Percentiles rank a stretch among this genome's conserved stretches.
phyloP scores from a whole-genome alignment of 2,329 filamentous ascomycete species.

The Pseudogymnoascus sp. region DNA sequence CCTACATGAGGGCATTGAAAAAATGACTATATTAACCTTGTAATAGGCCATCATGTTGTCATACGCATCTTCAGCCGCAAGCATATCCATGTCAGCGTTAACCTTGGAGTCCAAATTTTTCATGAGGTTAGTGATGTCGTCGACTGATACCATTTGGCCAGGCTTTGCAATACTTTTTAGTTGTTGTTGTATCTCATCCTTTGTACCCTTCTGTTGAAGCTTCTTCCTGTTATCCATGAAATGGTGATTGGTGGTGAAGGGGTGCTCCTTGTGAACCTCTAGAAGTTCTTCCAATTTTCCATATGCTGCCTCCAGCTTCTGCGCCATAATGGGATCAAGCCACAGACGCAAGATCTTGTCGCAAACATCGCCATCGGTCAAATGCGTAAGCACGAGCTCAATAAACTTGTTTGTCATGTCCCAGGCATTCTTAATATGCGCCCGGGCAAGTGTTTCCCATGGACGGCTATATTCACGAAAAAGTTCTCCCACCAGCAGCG shows the following conservation, averaged over 20 bases:
- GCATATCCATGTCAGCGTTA: slow-evolving; percentile 15
- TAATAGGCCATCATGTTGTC: slow-evolving; percentile 21
- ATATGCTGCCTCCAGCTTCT: slow-evolving; percentile 14
- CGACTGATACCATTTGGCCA: slow-evolving; percentile 2
- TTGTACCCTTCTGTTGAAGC: slow-evolving; percentile 9
- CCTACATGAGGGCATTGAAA: background rate
- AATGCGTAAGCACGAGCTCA: slow-evolving; percentile 13
- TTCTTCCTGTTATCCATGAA: slow-evolving; percentile 14
- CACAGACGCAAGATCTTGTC: slow-evolving; percentile 12
- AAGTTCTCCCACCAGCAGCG: slow-evolving; percentile 18
- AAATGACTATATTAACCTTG: slow-evolving; percentile 14
- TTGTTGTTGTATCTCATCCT: slow-evolving; percentile 6
- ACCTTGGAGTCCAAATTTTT: background rate
- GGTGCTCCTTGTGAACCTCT: slow-evolving; percentile 18
- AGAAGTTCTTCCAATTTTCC: slow-evolving; percentile 17
- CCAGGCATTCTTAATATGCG: slow-evolving; percentile 16
- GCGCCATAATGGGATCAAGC: slow-evolving; percentile 13
- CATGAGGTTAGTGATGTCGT: slow-evolving; percentile 11
- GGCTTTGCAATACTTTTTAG: background rate
- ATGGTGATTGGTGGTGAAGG: slow-evolving; percentile 15
- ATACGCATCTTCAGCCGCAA: slow-evolving; percentile 16
- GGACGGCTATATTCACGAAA: slow-evolving; percentile 20
- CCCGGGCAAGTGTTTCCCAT: slow-evolving; percentile 13
- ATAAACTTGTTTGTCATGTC: slow-evolving; percentile 14
- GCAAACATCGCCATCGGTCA: slow-evolving; percentile 9